Percentiles rank a stretch among this genome's conserved stretches.
phyloP scores from a whole-genome alignment of 345 rosid genomes.

The Pistacia atlantica region DNA sequence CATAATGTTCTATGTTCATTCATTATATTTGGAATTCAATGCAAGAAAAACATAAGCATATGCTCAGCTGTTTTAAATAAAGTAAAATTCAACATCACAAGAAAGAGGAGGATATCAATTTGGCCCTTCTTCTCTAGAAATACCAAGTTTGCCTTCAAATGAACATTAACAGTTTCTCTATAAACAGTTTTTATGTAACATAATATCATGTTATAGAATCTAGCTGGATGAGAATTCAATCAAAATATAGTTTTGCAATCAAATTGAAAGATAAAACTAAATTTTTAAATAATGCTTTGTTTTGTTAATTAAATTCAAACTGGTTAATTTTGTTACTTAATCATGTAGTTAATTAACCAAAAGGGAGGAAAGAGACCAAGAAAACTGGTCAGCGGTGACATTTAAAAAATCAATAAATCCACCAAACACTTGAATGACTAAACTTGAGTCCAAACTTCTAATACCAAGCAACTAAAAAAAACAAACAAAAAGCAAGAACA shows the following conservation, averaged over 20 bases:
- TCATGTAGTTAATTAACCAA: neutral
- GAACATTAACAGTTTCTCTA: neutral
- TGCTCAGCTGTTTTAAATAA: neutral
- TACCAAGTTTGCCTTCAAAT: neutral
- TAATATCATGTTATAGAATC: neutral
- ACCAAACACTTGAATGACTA: conserved; percentile 1
- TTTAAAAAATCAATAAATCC: neutral
- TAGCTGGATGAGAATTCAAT: neutral
- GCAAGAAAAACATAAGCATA: neutral
- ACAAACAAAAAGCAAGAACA: conserved; percentile 11
- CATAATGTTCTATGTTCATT: too few relatives aligned
- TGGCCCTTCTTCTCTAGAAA: neutral
- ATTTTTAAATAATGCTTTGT: too few relatives aligned
- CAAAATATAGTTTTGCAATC: neutral
- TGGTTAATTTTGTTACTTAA: neutral
- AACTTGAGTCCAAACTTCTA: neutral
- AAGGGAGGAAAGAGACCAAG: conserved; percentile 1
- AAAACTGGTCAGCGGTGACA: neutral
- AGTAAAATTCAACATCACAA: neutral
- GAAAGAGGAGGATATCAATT: neutral
- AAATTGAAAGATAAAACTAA: neutral
- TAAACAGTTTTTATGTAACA: neutral
- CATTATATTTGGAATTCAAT: too few relatives aligned
- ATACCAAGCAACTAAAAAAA: neutral
- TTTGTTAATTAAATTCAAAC: too few relatives aligned